Base-by-base conservation (phyloP, 1,284 basidiomycete species). In the Irpex lacteus region DNA sequence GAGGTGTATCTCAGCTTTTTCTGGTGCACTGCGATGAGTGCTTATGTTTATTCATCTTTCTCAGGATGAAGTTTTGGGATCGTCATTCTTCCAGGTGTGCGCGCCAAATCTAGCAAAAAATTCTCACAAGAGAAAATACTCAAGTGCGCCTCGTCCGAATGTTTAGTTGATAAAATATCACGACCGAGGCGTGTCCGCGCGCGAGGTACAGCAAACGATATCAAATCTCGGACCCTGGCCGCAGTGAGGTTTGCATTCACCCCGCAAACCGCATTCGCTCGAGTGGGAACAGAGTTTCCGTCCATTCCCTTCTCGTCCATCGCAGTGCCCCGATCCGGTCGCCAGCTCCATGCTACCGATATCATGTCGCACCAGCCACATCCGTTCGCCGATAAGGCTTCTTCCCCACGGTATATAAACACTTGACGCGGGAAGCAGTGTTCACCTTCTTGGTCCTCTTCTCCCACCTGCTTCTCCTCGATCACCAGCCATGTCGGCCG, bases 401-500 rank as follows among this genome's bases (percentile, higher is more conserved):
- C 40, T 15, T 44, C 40, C 40, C 8, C 40, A 44, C 15, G 40
- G 15, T 44, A 44, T 44, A 44, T 44, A 44, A 44, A 44, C 40
- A 9, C 40, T 11, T 44, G 8, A 9, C 40, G 15, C 40, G 40
- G 40, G 40, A 44, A 11, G 8, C 40, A 15, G 15, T 44, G 40
- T 9, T 44, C 40, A 44, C 40, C 40, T 44, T 44, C 40, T 44
- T 11, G 52, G 52, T 19, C 18, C 52, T 18, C 52, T 54, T 54
- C 52, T 19, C 26, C 52, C 26, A 44, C 15, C 40, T 44, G 15
- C 40, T 15, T 15, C 55, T 38, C 55, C 26, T 34, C 32, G 19
- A 32, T 57, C 55, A 34, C 55, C 57, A 44, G 37, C 64, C 54
- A 65, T 65, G 65, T 63, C 65, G 40, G 8, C 13, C 18, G 8